Conservation (phyloP, 768 basidiomycete genomes). For the Suillus cothurnatus region DNA sequence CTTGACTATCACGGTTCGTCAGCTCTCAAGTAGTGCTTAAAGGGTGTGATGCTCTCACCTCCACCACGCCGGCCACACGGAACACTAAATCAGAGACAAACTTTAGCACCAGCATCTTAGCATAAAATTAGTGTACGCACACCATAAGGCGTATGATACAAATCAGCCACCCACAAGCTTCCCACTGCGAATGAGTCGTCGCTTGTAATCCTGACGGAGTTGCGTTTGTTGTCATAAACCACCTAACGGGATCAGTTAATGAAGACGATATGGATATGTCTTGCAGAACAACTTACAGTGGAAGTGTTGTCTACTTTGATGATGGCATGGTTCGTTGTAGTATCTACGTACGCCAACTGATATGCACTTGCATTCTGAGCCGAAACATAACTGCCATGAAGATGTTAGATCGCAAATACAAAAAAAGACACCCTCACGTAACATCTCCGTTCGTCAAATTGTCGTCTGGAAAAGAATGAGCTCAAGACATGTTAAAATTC, state of each 20-base stretch:
- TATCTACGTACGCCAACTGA: constrained; percentile 63
- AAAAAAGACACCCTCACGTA: constrained; percentile 37
- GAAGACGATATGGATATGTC: not conserved
- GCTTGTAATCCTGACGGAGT: constrained; percentile 65
- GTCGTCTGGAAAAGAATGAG: constrained; percentile 46
- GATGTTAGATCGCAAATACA: constrained; percentile 7
- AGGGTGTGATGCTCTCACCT: constrained; percentile 20
- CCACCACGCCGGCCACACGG: constrained; percentile 72
- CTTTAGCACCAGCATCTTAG: constrained; percentile 11
- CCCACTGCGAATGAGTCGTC: constrained; percentile 59
- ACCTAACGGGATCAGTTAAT: constrained; percentile 21
- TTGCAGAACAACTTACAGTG: constrained; percentile 34
- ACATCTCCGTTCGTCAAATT: constrained; percentile 71
- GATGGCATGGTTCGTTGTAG: constrained; percentile 67
- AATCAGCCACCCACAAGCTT: constrained; percentile 64
- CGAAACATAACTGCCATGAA: constrained; percentile 47
- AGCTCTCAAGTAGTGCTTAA: not conserved
- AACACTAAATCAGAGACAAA: constrained; percentile 46
- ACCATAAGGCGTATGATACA: constrained; percentile 66
- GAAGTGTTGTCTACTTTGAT: constrained; percentile 77
- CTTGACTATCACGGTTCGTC: constrained; percentile 38
- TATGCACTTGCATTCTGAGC: constrained; percentile 43
- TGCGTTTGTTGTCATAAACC: constrained; percentile 55
- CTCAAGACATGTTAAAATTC: not conserved
- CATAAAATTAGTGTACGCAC: constrained; percentile 38